Conservation (phyloP, 257 asterid species). For the Solanum clarkiae region DNA sequence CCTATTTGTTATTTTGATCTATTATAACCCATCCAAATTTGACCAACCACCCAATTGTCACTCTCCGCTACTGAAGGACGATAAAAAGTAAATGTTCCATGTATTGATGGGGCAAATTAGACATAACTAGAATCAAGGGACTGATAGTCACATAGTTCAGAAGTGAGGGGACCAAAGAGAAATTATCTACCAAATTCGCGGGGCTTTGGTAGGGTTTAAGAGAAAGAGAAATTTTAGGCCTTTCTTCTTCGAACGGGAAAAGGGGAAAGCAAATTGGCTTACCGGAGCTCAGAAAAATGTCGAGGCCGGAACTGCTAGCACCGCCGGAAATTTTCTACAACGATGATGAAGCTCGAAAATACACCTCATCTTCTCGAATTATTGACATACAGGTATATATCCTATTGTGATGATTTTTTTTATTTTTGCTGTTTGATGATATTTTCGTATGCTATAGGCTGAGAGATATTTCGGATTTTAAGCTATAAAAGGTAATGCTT, state of each 20-base stretch:
- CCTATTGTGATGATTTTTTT: not conserved
- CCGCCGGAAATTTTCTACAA: conserved; percentile 96
- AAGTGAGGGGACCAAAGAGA: not conserved
- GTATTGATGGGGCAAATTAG: not conserved
- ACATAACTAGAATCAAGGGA: not conserved
- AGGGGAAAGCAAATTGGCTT: not conserved
- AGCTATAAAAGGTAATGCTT: not conserved
- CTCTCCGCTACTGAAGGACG: not conserved
- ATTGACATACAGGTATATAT: conserved; percentile 11
- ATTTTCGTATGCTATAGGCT: not conserved
- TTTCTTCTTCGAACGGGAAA: not conserved
- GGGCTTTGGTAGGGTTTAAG: not conserved
- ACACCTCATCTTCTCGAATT: conserved; percentile 94
- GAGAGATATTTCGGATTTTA: not conserved
- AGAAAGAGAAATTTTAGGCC: not conserved
- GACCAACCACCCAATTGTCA: no score
- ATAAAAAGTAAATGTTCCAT: not conserved
- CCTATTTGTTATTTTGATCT: no score
- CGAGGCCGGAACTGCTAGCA: conserved; percentile 91
- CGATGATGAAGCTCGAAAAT: conserved; percentile 88
- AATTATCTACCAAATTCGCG: not conserved
- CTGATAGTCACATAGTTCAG: not conserved
- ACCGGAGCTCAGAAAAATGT: not conserved
- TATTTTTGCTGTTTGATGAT: not conserved
- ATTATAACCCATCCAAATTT: no score